A percentile compares a stretch with the other conserved stretches of the same genome.
Conservation (phyloP, 2,329 filamentous ascomycete genomes). For the Ilyonectria robusta region DNA sequence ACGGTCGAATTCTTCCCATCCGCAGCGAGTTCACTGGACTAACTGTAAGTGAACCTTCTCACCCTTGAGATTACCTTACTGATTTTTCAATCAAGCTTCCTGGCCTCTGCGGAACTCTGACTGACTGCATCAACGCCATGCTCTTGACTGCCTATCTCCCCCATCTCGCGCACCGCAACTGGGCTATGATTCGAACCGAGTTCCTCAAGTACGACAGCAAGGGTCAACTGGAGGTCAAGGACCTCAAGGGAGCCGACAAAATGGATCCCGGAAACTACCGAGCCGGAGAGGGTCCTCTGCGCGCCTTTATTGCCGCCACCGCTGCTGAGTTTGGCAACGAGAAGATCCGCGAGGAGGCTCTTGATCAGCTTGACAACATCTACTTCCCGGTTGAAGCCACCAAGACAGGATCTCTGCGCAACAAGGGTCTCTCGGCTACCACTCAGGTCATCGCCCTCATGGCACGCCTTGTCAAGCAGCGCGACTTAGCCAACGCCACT, state of each 20-base stretch:
- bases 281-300: constrained; percentile 13
- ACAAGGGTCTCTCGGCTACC: constrained; percentile 29
- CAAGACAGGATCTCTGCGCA: constrained; percentile 21
- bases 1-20: constrained; percentile 29
- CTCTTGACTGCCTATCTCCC: constrained; percentile 29
- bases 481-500: constrained; percentile 22
- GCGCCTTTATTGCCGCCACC: constrained; percentile 24
- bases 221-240: constrained; percentile 15
- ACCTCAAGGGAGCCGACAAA: constrained; percentile 27
- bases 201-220: constrained; percentile 19
- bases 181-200: constrained; percentile 30
- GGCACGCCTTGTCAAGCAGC: constrained; percentile 28
- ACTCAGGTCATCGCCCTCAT: constrained; percentile 26
- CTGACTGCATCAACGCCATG: constrained; percentile 31
- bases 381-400: constrained; percentile 29
- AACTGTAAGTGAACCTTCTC: constrained; percentile 5
- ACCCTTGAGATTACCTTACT: neutral
- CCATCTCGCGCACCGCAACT: constrained; percentile 27
- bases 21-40: constrained; percentile 27
- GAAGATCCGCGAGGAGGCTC: constrained; percentile 22
- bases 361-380: constrained; percentile 24
- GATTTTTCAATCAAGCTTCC: constrained; percentile 16
- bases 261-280: constrained; percentile 26
- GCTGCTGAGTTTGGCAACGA: constrained; percentile 30
- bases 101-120: constrained; percentile 25